Evolutionary conservation across 495 filamentous ascomycete species (phyloP), one percentile per base, ranked within the genome.

Genomic region (Pseudevernia furfuracea): DNA sequence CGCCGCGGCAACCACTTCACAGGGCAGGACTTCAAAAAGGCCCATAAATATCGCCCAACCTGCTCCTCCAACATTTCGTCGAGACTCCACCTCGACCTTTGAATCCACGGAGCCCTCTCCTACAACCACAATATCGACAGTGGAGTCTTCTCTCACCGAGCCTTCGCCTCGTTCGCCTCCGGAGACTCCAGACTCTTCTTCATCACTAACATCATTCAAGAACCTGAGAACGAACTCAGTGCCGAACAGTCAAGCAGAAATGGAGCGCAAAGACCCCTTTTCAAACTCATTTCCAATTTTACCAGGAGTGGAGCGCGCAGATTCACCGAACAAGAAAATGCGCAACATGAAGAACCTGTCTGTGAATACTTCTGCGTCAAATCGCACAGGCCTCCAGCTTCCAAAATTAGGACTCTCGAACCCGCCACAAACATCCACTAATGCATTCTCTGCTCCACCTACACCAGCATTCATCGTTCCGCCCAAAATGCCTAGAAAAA

Each of bases 301-400:
- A 28, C 72, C 59, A 55, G 81, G 61, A 71, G 80, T 66, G 30
- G 61, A 68, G 58, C 76, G 78, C 15, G 71, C 78, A 6, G 75
- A 76, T 56, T 88, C 86, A 7, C 90, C 91, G 3, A 80, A 86
- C 37, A 82, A 83, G 71, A 88, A 90, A 72, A 82, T 85, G 37
- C 87, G 91, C 59, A 98, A 98, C 74, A 86, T 93, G 70, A 98
- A 98, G 74, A 93, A 93, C 58, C 79, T 98, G 7, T 96, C 92
- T 1, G 83, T 97, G 63, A 90, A 94, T 64, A 89, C 95, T 56
- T 85, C 88, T 19, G 80, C 84, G 17, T 74, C 79, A 11, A 76
- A 70, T 41, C 72, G 74, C 37, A 72, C 70, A 15, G 68, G 72
- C 12, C 72, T 74, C 8, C 72, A 74, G 49, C 70, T 76, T 57